phyloP scores from a whole-genome alignment of 139 green algal species.

The Chlamydomonas incerta region DNA sequence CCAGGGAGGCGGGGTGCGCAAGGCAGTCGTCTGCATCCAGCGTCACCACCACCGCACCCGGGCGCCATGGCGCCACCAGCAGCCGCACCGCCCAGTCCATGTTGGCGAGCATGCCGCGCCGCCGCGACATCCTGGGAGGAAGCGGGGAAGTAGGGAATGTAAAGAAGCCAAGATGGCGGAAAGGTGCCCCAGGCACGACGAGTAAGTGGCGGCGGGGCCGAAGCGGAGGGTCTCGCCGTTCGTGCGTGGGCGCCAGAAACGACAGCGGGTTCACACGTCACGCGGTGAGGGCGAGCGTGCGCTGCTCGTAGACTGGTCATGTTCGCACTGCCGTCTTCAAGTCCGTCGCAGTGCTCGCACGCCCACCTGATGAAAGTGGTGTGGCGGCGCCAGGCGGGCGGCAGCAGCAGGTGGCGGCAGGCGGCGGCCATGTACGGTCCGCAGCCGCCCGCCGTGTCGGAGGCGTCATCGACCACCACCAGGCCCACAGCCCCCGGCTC shows the following conservation, averaged over 20 bases:
- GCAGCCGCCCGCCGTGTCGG: neutral
- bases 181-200: too few relatives aligned
- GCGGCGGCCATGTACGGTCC: neutral
- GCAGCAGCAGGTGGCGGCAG: slow-evolving; percentile 7
- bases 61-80: neutral
- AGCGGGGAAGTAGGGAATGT: too few relatives aligned
- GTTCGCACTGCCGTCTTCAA: too few relatives aligned
- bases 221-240: too few relatives aligned
- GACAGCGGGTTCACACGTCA: too few relatives aligned
- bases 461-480: slow-evolving; percentile 41
- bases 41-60: slow-evolving; percentile 11
- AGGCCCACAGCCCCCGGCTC: neutral
- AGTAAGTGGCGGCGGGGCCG: too few relatives aligned
- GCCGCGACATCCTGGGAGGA: neutral
- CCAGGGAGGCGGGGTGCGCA: neutral
- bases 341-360: too few relatives aligned
- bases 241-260: too few relatives aligned
- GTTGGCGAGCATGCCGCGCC: slow-evolving; percentile 37
- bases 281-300: too few relatives aligned
- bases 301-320: too few relatives aligned
- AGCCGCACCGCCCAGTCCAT: slow-evolving; percentile 13
- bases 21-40: slow-evolving; percentile 47
- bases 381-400: neutral
- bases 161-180: too few relatives aligned
- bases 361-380: neutral